Evolutionary conservation across 164 flowering plant genomes (phyloP).

Genomic region (Piper longum): DNA sequence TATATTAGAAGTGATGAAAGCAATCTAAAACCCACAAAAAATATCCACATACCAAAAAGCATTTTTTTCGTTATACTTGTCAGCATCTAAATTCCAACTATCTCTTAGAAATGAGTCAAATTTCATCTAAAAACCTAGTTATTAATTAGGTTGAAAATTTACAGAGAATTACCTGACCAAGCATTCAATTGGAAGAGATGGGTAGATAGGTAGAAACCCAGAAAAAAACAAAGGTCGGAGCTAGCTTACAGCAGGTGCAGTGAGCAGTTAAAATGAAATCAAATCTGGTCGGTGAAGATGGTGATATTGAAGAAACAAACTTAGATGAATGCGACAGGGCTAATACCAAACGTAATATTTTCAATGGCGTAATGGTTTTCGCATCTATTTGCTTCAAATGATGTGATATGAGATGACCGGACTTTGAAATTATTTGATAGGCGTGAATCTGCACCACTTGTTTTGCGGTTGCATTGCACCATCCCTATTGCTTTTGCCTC

Average conservation of each 20-base stretch:
- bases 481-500: constrained; percentile 28
- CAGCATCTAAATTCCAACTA: not conserved
- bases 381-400: not conserved
- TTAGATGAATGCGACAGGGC: not conserved
- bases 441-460: constrained; percentile 31
- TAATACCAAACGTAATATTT: constrained; percentile 1
- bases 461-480: constrained; percentile 16
- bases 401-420: not conserved
- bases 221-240: not conserved
- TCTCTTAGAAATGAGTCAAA: not conserved
- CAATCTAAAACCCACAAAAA: not conserved
- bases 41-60: not conserved
- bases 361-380: not conserved
- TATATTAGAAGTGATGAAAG: no score
- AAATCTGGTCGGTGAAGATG: not conserved
- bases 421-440: constrained; percentile 17
- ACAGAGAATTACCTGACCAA: no score
- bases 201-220: not conserved
- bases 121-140: no score
- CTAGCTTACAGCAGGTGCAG: not conserved
- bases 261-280: not conserved
- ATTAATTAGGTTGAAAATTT: no score
- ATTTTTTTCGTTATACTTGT: not conserved
- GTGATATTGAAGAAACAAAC: constrained; percentile 3
- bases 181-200: no score